These are phyloP conservation scores for Trichoderma sp. DNA, from an alignment of 2,329 filamentous ascomycete genomes.

Conservation along the genomic window DNA sequence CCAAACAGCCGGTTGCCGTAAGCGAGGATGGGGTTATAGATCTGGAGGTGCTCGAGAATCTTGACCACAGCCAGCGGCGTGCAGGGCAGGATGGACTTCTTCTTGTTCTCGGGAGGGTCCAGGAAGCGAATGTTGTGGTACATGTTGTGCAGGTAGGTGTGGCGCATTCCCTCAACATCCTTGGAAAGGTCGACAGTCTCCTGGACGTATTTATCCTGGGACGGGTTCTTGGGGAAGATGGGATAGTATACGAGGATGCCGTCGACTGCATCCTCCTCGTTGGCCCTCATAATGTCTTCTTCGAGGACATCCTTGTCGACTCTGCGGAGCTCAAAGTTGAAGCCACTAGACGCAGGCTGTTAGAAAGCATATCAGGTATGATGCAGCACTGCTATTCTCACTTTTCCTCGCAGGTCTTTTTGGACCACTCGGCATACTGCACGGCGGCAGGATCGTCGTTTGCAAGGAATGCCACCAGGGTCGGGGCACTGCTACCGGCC, in stretches of 20 bases:
- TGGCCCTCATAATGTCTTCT: constrained; percentile 82
- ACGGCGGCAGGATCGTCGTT: constrained; percentile 88
- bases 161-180: constrained; percentile 93
- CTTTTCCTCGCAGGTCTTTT: constrained; percentile 96
- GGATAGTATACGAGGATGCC: constrained; percentile 98
- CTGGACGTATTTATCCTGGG: constrained; percentile 92
- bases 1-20: constrained; percentile 93
- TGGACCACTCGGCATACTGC: constrained; percentile 96
- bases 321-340: constrained; percentile 81
- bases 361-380: constrained; percentile 17
- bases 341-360: constrained; percentile 62
- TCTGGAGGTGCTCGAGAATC: constrained; percentile 91
- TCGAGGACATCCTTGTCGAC: constrained; percentile 88
- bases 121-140: constrained; percentile 97
- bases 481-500: constrained; percentile 59
- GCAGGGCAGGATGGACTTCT: constrained; percentile 93
- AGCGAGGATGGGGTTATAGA: constrained; percentile 93
- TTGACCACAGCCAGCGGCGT: constrained; percentile 96
- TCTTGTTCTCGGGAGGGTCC: constrained; percentile 71
- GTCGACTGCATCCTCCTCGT: constrained; percentile 74
- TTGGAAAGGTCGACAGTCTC: constrained; percentile 88
- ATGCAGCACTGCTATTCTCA: constrained; percentile 53
- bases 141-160: constrained; percentile 98
- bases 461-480: constrained; percentile 87
- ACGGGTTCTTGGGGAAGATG: constrained; percentile 78